Conservation (phyloP, 2,329 filamentous ascomycete genomes). For the Pseudogymnoascus sp. region DNA sequence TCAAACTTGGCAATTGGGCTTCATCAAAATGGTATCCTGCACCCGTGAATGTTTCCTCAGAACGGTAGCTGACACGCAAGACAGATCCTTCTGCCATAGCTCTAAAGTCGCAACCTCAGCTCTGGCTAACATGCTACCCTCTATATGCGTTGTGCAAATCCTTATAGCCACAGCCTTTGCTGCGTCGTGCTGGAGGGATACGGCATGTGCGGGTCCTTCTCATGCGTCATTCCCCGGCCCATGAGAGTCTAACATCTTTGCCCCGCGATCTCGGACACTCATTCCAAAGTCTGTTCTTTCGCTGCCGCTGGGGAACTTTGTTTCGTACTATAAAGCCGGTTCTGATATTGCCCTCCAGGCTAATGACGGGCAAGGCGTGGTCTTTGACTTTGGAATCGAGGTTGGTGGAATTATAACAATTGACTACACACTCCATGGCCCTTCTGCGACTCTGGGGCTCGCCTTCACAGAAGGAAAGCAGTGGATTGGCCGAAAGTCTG, state of each 20-base stretch:
- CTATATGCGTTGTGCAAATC: background rate
- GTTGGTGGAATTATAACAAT: constrained; percentile 47
- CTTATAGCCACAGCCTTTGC: background rate
- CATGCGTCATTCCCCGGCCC: constrained; percentile 44
- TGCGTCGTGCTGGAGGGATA: constrained; percentile 44
- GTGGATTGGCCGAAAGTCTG: constrained; percentile 38
- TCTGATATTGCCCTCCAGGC: background rate
- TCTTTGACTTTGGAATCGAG: constrained; percentile 51
- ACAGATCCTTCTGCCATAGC: background rate
- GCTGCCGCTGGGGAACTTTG: constrained; percentile 25
- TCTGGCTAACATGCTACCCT: background rate
- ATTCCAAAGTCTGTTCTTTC: constrained; percentile 36
- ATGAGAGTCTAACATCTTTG: constrained; percentile 51
- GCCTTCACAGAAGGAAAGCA: constrained; percentile 41
- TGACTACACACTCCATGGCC: constrained; percentile 36
- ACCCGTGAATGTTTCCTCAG: background rate
- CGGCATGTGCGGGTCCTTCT: constrained; percentile 41
- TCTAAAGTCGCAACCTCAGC: background rate
- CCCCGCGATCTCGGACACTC: constrained; percentile 43
- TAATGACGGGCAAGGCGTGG: constrained; percentile 41
- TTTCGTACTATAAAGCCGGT: constrained; percentile 16
- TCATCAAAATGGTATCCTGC: background rate
- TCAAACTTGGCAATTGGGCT: background rate
- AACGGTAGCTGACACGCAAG: background rate
- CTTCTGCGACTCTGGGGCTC: constrained; percentile 33